A percentile compares a stretch with the other conserved stretches of the same genome.
Conservation (phyloP, 1,284 basidiomycete species). For the Vanrija sp. region DNA sequence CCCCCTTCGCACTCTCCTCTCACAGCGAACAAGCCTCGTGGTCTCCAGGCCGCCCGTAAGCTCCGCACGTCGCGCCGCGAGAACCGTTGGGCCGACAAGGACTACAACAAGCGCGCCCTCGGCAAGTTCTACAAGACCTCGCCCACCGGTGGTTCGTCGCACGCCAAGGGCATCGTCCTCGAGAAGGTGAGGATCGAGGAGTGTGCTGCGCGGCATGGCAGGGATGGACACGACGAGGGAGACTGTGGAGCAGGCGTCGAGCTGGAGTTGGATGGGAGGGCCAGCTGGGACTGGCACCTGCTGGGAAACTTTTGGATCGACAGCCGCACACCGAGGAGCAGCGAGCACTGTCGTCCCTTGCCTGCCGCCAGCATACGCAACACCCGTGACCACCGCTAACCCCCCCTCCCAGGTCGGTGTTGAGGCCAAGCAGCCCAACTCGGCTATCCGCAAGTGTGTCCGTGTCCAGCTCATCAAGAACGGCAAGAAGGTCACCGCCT, state of each 20-base stretch:
- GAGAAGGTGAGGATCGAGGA: conserved; percentile 69
- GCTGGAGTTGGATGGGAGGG: not conserved
- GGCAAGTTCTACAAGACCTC: conserved; percentile 99
- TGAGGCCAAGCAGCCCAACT: conserved; percentile 84
- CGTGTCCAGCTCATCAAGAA: conserved; percentile 99
- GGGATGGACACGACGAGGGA: not conserved
- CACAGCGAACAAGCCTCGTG: conserved; percentile 90
- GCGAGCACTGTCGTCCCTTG: not conserved
- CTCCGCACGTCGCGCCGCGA: conserved; percentile 89
- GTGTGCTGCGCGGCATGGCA: not conserved
- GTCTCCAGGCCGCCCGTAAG: conserved; percentile 98
- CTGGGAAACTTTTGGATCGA: conserved; percentile 56
- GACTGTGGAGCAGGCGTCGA: too few species aligned
- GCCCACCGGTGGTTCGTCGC: conserved; percentile 97
- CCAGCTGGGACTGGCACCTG: not conserved
- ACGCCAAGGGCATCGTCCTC: conserved; percentile 99
- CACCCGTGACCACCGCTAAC: not conserved
- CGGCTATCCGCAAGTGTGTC: conserved; percentile 99
- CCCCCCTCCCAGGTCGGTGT: conserved; percentile 53
- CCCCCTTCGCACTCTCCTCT: conserved; percentile 2
- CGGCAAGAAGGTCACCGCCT: conserved; percentile 98
- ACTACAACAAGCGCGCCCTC: conserved; percentile 99
- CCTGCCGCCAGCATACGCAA: too few species aligned
- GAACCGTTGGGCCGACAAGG: conserved; percentile 99
- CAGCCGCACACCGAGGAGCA: not conserved